phyloP scores from a whole-genome alignment of 768 basidiomycete species.

The Ramaria sp. region DNA sequence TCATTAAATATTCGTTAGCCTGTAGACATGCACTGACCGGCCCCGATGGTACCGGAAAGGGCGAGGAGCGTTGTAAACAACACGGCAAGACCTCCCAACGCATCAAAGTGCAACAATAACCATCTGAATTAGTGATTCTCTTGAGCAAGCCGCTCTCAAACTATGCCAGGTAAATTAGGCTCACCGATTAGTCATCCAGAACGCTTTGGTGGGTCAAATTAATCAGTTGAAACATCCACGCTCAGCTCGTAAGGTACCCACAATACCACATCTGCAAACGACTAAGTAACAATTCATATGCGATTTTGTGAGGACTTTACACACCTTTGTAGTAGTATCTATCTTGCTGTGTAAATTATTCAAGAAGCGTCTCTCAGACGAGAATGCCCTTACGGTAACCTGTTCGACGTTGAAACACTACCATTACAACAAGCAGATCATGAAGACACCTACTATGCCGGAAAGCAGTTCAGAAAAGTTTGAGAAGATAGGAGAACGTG shows the following conservation, averaged over 20 bases:
- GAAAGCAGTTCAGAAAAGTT: constrained; percentile 76
- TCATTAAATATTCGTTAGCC: constrained; percentile 21
- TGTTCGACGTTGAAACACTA: constrained; percentile 13
- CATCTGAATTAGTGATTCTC: constrained; percentile 24
- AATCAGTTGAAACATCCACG: not conserved
- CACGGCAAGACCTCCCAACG: constrained; percentile 61
- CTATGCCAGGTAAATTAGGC: not conserved
- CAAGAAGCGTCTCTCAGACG: constrained; percentile 69
- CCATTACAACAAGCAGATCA: constrained; percentile 12
- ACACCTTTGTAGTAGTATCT: constrained; percentile 66
- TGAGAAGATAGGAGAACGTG: constrained; percentile 74
- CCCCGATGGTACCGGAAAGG: constrained; percentile 34
- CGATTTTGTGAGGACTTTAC: not conserved
- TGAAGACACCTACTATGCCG: constrained; percentile 28
- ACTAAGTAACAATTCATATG: not conserved
- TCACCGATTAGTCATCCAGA: constrained; percentile 78
- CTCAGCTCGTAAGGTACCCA: not conserved
- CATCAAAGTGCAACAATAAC: constrained; percentile 77
- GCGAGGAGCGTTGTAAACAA: constrained; percentile 70
- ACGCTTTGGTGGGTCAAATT: constrained; percentile 22
- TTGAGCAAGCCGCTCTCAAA: not conserved
- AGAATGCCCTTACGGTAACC: constrained; percentile 87
- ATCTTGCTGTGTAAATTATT: constrained; percentile 63
- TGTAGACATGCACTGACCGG: constrained; percentile 47
- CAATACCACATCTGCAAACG: constrained; percentile 58